Evolutionary conservation across 163 green algal species (phyloP), one percentile per base, ranked within the genome.

Genomic region (Scenedesmus sp.): DNA sequence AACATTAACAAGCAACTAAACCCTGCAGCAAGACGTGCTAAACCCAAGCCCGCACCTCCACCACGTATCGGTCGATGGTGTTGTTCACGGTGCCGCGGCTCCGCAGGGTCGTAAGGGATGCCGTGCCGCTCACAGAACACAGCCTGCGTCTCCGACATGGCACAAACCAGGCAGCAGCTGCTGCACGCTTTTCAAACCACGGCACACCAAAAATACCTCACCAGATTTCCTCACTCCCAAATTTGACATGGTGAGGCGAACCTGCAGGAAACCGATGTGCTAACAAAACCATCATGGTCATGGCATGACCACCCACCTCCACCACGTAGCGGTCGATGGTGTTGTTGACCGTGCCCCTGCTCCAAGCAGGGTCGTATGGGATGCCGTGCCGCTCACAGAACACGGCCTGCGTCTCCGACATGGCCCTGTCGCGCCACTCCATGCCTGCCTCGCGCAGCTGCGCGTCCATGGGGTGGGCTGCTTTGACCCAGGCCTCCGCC

Each of bases 361-460:
- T 89, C 89, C 89, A 92, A 10, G 4, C 18, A 3, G 64, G n/a
- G 64, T 92, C 89, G 16, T 89, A 88, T 1, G 89, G 52, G 12
- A 92, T 92, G 20, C 52, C 55, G 18, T 92, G 82, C 18, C 89
- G 64, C n/a, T 88, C 79, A 52, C 89, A 92, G 26, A 92, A 92
- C 46, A 82, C 46, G 12, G 74, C 55, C 62, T 92, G 89, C 26
- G 52, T 4, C 8, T 88, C 89, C 2, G 82, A 66, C 64, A 88
- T 82, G 0, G 52, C 15, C 23, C 81, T 26, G 9, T 92, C 62
- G 9, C 81, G 81, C 89, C 89, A 92, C 12, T 92, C 89, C 20
- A 55, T 62, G 82, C 82, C 89, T 5, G 81, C 20, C 55, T 92
- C 81, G 1, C 82, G 23, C 54, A 92, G 52, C n/a, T 26, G 10